Percentiles rank a stretch among this genome's conserved stretches.
These are phyloP conservation scores for Sicyos edulis DNA, from an alignment of 306 rosid species.

Conservation along the genomic window DNA sequence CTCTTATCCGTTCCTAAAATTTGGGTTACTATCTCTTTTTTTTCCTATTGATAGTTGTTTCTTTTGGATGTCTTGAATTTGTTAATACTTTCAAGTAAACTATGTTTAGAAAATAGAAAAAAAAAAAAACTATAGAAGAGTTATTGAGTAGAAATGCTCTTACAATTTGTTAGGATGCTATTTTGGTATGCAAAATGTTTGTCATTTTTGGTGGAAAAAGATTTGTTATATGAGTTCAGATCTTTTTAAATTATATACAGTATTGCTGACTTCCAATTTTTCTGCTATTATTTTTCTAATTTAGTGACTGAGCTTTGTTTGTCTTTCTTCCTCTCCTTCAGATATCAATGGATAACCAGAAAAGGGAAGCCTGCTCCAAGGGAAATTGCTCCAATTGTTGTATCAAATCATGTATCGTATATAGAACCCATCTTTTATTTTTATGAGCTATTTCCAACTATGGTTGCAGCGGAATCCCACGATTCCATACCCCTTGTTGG, in stretches of 20 bases:
- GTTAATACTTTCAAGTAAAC: not conserved
- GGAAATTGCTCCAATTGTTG: constrained; percentile 77
- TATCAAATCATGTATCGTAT: constrained; percentile 88
- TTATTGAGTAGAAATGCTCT: not conserved
- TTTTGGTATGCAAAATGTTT: not conserved
- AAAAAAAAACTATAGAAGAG: not conserved
- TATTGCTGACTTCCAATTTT: not conserved
- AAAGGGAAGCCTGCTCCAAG: constrained; percentile 90
- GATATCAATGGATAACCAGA: constrained; percentile 95
- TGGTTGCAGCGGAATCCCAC: constrained; percentile 94
- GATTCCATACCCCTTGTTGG: constrained; percentile 89
- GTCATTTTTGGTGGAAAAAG: not conserved
- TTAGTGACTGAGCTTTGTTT: not conserved
- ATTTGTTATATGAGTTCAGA: not conserved
- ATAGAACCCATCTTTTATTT: constrained; percentile 94
- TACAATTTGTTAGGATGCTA: not conserved
- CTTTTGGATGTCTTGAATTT: not conserved
- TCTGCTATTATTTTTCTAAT: not conserved
- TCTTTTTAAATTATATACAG: not conserved
- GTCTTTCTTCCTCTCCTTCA: constrained; percentile 27
- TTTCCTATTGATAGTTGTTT: not conserved
- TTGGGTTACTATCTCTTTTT: not conserved
- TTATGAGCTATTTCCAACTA: constrained; percentile 83
- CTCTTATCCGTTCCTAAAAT: not conserved
- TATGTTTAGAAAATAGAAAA: not conserved